Evolutionary conservation across 768 basidiomycete genomes (phyloP).

Genomic region (Psilocybe cyanescens): DNA sequence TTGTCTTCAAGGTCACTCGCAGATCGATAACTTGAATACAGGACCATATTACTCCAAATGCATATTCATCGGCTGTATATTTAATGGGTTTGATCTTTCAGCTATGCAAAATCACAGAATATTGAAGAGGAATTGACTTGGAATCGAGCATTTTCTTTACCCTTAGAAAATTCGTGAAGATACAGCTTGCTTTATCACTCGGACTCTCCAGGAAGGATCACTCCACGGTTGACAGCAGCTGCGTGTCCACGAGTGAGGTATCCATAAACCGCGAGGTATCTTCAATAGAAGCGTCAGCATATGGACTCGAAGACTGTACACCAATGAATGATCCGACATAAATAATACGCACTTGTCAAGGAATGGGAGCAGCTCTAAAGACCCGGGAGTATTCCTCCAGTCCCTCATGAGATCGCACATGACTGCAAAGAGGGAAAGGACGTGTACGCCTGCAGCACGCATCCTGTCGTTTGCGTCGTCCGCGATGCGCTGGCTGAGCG

Average conservation of each 20-base stretch:
- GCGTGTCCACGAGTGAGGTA: slow-evolving; percentile 31
- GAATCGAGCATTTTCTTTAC: too few relatives aligned
- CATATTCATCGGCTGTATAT: too few relatives aligned
- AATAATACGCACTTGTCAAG: slow-evolving; percentile 42
- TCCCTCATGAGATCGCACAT: slow-evolving; percentile 52
- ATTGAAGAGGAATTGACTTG: too few relatives aligned
- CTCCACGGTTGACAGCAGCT: slow-evolving; percentile 26
- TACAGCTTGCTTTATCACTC: slow-evolving; percentile 11
- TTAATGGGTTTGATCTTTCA: too few relatives aligned
- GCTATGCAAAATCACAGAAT: too few relatives aligned
- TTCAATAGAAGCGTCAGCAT: slow-evolving; percentile 4
- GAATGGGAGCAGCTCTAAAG: slow-evolving; percentile 43
- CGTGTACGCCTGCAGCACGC: slow-evolving; percentile 49
- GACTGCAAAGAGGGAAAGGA: slow-evolving; percentile 48
- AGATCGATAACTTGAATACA: too few relatives aligned
- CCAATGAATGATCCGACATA: too few relatives aligned
- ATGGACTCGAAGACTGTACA: not conserved
- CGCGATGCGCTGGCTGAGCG: slow-evolving; percentile 41
- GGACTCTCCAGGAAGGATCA: slow-evolving; percentile 24
- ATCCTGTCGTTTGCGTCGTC: slow-evolving; percentile 51
- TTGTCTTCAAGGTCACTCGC: too few relatives aligned
- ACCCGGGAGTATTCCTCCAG: slow-evolving; percentile 53
- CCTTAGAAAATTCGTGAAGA: too few relatives aligned
- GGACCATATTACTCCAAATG: too few relatives aligned
- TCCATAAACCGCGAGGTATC: slow-evolving; percentile 29